Base-by-base conservation (phyloP, 495 filamentous ascomycete species). In the Venustampulla echinocandica region DNA sequence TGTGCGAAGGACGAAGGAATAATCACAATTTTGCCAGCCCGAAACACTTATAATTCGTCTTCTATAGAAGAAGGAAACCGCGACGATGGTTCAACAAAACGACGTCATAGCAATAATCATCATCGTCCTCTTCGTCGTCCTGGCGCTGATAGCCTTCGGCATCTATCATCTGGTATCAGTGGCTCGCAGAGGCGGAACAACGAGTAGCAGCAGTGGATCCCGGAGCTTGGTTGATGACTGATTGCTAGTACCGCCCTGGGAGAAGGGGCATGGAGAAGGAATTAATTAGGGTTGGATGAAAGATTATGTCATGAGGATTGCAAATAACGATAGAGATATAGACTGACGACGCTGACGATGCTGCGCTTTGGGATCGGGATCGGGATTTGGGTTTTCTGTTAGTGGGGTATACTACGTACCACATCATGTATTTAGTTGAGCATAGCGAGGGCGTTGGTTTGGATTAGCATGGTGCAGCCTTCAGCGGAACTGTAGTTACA, bases 21-120 rank as follows among this genome's bases (percentile, higher is more conserved):
- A n/a, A n/a, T n/a, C n/a, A n/a, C n/a, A n/a, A n/a, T n/a, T n/a
- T n/a, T n/a, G n/a, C n/a, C n/a, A n/a, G n/a, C n/a, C n/a, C n/a
- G n/a, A n/a, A n/a, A n/a, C n/a, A n/a, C n/a, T n/a, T n/a, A n/a
- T n/a, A n/a, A n/a, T n/a, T n/a, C n/a, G n/a, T n/a, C n/a, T n/a
- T n/a, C n/a, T n/a, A n/a, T n/a, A n/a, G n/a, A n/a, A n/a, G n/a
- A n/a, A n/a, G n/a, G n/a, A 34, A 40, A 39, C 39, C 53, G 40
- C 32, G 28, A 54, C 41, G 11, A 56, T 56, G 68, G 72, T 80
- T 52, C 68, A 85, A 64, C 66, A 79, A 69, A 89, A 89, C 76
- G 75, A 85, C 66, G 75, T 80, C 60, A 84, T 89, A 64, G 84
- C 83, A 24, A 74, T 89, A 62, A 89, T 89, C 65, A 81, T 89